Base-by-base conservation (phyloP, 2,329 filamentous ascomycete species). In the Colletotrichum spinosum region DNA sequence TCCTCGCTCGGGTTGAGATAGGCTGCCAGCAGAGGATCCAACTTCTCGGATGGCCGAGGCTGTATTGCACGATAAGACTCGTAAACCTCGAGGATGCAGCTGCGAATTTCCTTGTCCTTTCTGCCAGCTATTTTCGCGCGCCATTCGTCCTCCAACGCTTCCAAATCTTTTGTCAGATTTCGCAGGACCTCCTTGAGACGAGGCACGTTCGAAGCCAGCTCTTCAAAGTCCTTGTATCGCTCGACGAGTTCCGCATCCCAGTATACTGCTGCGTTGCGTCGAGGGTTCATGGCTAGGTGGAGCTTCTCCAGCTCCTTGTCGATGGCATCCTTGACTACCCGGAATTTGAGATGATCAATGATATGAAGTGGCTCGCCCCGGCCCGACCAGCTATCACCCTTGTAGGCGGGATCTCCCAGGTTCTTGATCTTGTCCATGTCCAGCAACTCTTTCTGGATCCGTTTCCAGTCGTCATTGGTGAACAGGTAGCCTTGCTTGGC, bases 261-360 rank as follows among this genome's bases (percentile, higher is more conserved):
- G 0, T 72, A 69, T 0, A 73, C 57, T 0, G 68, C 58, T 0
- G 55, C 42, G 1, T 33, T 12, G 8, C n/a, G 7, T 10, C 1
- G 46, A 13, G 41, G 13, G 39, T 46, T 51, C 2, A 75, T 67
- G 0, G 65, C 51, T 0, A 70, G 39, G 6, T 75, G 53, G 10
- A 87, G 75, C 0, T 69, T 71, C 1, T 65, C 67, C 2, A 84
- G 69, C 33, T 80, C 79, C 1, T 61, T 48, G 0, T 78, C 72
- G 9, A 87, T 78, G 0, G 74, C 73, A 0, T 77, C 74, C 11
- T 81, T 74, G 0, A 87, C 83, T 2, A 88, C 78, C 0, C 74
- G 67, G 15, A 88, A 90, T 67, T 86, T 88, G 8, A 93, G 77
- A 42, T 83, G 81, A 71, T 93, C 90, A 6, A 91, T 80, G 4